Conservation (phyloP, 1,139 yeast genomes). For the Blastobotrys illinoisensis region DNA sequence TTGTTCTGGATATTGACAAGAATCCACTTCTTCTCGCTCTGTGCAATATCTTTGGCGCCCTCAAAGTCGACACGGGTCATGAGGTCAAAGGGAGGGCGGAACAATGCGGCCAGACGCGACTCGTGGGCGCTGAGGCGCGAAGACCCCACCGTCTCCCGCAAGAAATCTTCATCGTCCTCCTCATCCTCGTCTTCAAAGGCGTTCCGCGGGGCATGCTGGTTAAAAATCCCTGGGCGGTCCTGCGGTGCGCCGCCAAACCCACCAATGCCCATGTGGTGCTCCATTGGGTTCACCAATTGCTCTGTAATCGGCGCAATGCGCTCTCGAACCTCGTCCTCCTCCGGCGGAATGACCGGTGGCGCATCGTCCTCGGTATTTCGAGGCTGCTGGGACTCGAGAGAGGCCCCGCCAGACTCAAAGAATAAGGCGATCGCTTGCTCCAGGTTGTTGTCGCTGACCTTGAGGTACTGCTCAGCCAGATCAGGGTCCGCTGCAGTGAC, state of each 20-base stretch:
- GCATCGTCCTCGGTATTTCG: constrained; percentile 11
- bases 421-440: constrained; percentile 82
- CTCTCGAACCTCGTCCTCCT: constrained; percentile 60
- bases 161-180: constrained; percentile 20
- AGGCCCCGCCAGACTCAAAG: constrained; percentile 62
- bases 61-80: constrained; percentile 65
- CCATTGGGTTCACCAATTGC: constrained; percentile 53
- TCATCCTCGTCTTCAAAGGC: constrained; percentile 23
- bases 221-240: constrained; percentile 37
- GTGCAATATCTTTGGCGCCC: constrained; percentile 64
- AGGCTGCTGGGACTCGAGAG: constrained; percentile 32
- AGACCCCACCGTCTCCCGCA: constrained; percentile 21
- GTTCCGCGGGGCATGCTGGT: constrained; percentile 36
- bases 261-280: constrained; percentile 13
- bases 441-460: constrained; percentile 70
- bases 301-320: constrained; percentile 80
- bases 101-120: constrained; percentile 67
- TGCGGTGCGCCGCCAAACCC: constrained; percentile 2
- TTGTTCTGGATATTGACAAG: constrained; percentile 82
- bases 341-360: constrained; percentile 19
- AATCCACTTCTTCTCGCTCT: constrained; percentile 68
- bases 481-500: constrained; percentile 74
- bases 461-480: constrained; percentile 72
- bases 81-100: constrained; percentile 90
- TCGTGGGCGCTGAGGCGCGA: constrained; percentile 52